Conservation (phyloP, 257 asterid species). For the Handroanthus guayacan region DNA sequence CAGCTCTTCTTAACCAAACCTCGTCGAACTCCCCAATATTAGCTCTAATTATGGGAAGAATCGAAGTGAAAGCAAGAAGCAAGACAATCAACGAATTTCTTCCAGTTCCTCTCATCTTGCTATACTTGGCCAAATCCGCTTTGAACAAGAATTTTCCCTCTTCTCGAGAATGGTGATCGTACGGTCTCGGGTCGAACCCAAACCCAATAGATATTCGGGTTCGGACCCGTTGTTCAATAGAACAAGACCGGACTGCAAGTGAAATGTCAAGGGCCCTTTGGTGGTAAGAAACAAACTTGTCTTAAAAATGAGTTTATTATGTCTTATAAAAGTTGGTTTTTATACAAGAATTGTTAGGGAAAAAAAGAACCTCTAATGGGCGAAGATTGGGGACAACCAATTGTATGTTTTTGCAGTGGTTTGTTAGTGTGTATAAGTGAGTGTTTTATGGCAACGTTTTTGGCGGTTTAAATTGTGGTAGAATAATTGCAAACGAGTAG, state of each 20-base stretch:
- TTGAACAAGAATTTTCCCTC: background rate
- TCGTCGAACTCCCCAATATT: slow-evolving; percentile 49
- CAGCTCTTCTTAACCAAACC: slow-evolving; percentile 52
- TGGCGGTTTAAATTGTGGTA: background rate
- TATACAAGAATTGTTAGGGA: slow-evolving; percentile 20
- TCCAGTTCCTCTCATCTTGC: slow-evolving; percentile 32
- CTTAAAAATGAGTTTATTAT: background rate
- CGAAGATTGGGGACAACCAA: slow-evolving; percentile 35
- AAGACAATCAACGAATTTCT: slow-evolving; percentile 29
- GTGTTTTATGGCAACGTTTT: slow-evolving; percentile 5
- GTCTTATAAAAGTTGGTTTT: slow-evolving; percentile 21
- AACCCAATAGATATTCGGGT: slow-evolving; percentile 6
- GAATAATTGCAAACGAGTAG: too few relatives aligned
- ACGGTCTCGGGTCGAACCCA: slow-evolving; percentile 41
- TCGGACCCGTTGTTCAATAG: slow-evolving; percentile 35
- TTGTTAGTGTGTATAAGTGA: background rate
- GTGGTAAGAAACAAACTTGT: background rate
- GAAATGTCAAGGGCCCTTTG: background rate
- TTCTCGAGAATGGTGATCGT: background rate
- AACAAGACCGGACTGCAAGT: slow-evolving; percentile 28
- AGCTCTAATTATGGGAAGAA: slow-evolving; percentile 39
- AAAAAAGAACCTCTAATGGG: background rate
- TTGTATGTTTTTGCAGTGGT: background rate
- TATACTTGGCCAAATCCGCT: background rate
- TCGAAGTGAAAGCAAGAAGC: slow-evolving; percentile 37